Conservation (phyloP, 352 stramenopile genomes). For the Thalassiosira livingstoniorum region DNA sequence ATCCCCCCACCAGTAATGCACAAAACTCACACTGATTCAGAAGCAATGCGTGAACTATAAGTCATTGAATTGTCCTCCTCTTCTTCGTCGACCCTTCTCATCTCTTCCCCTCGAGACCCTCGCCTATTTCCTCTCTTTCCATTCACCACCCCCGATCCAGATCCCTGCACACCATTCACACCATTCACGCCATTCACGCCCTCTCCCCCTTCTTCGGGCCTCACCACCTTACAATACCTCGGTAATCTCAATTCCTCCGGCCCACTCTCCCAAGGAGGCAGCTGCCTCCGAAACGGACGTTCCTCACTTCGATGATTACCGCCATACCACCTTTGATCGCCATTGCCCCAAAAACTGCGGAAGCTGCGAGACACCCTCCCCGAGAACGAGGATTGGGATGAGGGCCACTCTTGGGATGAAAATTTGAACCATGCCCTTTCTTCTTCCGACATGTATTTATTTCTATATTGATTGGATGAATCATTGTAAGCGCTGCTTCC, state of each 20-base stretch:
- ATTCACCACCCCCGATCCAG: too few species aligned
- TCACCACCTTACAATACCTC: conserved; percentile 15
- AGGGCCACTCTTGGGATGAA: too few species aligned
- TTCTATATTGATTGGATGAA: not conserved
- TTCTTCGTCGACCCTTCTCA: not conserved
- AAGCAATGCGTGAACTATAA: not conserved
- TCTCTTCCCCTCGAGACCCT: too few species aligned
- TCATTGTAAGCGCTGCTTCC: not conserved
- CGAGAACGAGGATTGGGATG: not conserved
- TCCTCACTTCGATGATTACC: not conserved
- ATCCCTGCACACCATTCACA: not conserved
- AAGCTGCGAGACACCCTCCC: conserved; percentile 10
- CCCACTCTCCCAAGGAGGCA: conserved; percentile 45
- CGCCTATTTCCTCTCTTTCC: too few species aligned
- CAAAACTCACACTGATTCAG: conserved; percentile 7
- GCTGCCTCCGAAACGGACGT: not conserved
- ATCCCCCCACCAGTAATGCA: too few species aligned
- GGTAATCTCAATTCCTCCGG: conserved; percentile 49
- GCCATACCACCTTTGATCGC: too few species aligned
- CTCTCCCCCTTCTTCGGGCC: not conserved
- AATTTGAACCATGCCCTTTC: conserved; percentile 16
- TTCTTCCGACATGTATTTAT: conserved; percentile 5
- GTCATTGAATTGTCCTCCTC: not conserved
- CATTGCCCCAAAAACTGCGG: not conserved
- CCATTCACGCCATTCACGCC: not conserved